A percentile compares a stretch with the other conserved stretches of the same genome.
Evolutionary conservation across 148 eudicot genomes (phyloP).

Genomic region (Cornus controversa): DNA sequence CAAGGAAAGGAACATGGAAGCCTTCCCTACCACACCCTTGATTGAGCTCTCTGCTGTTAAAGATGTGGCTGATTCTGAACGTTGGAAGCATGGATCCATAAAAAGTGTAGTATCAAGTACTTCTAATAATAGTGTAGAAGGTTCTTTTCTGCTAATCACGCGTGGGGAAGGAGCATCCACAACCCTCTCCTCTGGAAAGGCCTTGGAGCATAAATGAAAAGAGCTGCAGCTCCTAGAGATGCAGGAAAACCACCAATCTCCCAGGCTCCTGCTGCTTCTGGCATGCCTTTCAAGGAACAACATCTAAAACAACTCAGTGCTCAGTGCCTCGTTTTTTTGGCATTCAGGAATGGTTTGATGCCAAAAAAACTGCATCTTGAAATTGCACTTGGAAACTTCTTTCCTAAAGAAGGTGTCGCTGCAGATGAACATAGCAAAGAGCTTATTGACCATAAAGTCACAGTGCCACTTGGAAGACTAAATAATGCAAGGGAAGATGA

Average conservation of each 20-base stretch:
- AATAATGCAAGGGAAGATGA: constrained; percentile 36
- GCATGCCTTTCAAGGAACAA: constrained; percentile 89
- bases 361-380: constrained; percentile 91
- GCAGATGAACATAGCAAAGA: constrained; percentile 72
- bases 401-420: constrained; percentile 54
- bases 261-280: constrained; percentile 38
- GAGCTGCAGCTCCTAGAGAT: constrained; percentile 61
- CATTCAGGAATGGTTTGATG: constrained; percentile 85
- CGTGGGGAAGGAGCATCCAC: constrained; percentile 29
- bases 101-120: too few species aligned
- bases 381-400: constrained; percentile 78
- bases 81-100: too few species aligned
- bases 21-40: too few species aligned
- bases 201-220: constrained; percentile 44
- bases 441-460: constrained; percentile 41
- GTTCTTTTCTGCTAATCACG: constrained; percentile 29
- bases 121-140: constrained; percentile 41
- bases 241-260: constrained; percentile 57
- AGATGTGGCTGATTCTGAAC: too few species aligned
- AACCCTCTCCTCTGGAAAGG: constrained; percentile 33
- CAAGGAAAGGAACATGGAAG: too few species aligned
- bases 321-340: constrained; percentile 93
- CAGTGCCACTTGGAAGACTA: constrained; percentile 39
- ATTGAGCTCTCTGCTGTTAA: too few species aligned
- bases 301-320: constrained; percentile 97